Evolutionary conservation across 2,329 filamentous ascomycete species (phyloP), one percentile per base, ranked within the genome.

Genomic region (Fusarium nelsonii): DNA sequence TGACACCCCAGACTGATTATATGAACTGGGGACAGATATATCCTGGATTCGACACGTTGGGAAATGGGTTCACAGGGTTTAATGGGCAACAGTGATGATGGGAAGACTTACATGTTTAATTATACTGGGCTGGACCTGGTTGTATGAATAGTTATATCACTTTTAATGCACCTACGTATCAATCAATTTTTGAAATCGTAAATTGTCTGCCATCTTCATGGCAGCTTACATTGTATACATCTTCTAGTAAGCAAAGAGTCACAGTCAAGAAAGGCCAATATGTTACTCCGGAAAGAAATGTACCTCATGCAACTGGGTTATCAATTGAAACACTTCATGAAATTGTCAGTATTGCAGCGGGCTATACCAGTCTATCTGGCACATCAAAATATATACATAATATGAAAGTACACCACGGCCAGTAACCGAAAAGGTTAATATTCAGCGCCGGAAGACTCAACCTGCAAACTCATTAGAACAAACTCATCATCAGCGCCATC

Each of bases 1-100:
- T 76, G 65, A 73, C 74, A 6, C 68, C 76, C 1, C 75, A 77
- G 41, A 56, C 61, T 3, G 75, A 76, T 9, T 76, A 66, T 41
- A 66, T 69, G 43, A 67, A 54, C 9, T 76, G 68, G 74, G 53
- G 43, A 26, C 73, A 72, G 33, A 53, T 77, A 44, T 78, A 78
- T n/a, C 72, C 72, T 8, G 69, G 70, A 2, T 74, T 76, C 46
- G 67, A 69, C 2, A 45, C 41, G 0, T 34, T 77, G 34, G 73
- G 66, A 0, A 69, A 73, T 43, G 70, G 69, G 0, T 77, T 74
- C 18, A 55, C 71, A n/a, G 73, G 73, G 6, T 74, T 74, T 53
- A 68, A 74, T 51, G 68, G 67, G 37, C 71, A 74, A 16, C 49
- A 69, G 30, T 52, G 34, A 72, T 44, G 41, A 37, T 9, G 26